These are phyloP conservation scores for Xylariaceae sp. DNA, from an alignment of 2,329 filamentous ascomycete genomes.

Conservation along the genomic window DNA sequence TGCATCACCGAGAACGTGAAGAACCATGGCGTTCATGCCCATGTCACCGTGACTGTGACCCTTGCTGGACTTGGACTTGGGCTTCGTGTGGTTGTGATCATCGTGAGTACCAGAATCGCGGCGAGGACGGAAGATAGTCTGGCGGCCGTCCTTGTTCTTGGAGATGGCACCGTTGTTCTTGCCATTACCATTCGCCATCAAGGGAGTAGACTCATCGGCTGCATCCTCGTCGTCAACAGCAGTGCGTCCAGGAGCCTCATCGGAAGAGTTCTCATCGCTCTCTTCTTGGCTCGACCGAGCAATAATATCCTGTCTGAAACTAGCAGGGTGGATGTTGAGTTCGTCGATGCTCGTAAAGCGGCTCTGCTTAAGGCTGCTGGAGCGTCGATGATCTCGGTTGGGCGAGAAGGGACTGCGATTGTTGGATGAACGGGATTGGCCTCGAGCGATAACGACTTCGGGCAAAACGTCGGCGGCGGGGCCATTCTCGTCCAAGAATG, in stretches of 20 bases:
- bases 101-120: constrained; percentile 56
- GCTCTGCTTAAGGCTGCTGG: constrained; percentile 47
- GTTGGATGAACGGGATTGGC: constrained; percentile 26
- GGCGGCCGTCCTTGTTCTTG: constrained; percentile 27
- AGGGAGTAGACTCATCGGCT: constrained; percentile 37
- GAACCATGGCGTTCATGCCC: constrained; percentile 85
- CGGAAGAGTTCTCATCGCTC: constrained; percentile 48
- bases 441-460: constrained; percentile 53
- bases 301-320: constrained; percentile 89
- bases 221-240: constrained; percentile 27
- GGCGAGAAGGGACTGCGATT: constrained; percentile 33
- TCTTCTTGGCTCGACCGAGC: constrained; percentile 58
- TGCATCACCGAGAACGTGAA: constrained; percentile 75
- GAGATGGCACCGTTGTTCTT: constrained; percentile 31
- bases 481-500: constrained; percentile 49
- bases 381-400: constrained; percentile 42
- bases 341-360: constrained; percentile 63
- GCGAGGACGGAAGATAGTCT: constrained; percentile 30
- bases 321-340: constrained; percentile 82
- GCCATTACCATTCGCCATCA: constrained; percentile 29
- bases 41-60: constrained; percentile 67
- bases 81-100: constrained; percentile 75
- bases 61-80: constrained; percentile 44
- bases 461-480: constrained; percentile 58
- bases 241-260: constrained; percentile 42